A percentile compares a stretch with the other conserved stretches of the same genome.
Conservation (phyloP, 164 flowering plant genomes). For the grape (Vitis vinifera) region DNA sequence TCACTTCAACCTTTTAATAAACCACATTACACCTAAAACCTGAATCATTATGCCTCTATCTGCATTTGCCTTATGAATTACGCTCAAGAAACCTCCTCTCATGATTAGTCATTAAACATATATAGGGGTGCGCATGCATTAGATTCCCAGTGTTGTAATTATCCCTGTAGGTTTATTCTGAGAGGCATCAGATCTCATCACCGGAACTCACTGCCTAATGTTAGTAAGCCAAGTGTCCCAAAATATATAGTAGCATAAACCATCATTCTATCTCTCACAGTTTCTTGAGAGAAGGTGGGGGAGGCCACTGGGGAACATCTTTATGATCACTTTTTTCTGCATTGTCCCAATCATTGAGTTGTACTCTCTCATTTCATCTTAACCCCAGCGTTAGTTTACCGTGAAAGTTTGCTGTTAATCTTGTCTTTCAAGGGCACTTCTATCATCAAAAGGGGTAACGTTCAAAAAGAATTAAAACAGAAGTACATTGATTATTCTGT, state of each 20-base stretch:
- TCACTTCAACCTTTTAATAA: no score
- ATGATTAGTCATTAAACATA: background rate
- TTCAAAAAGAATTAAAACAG: background rate
- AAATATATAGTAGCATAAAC: background rate
- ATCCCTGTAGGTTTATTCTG: background rate
- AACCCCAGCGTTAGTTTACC: background rate
- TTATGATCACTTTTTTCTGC: background rate
- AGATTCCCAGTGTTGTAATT: background rate
- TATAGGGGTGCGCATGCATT: background rate
- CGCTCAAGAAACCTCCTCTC: background rate
- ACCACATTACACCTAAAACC: no score
- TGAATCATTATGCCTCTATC: background rate
- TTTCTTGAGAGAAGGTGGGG: background rate
- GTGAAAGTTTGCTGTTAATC: background rate
- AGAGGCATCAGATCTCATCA: background rate
- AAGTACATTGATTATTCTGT: no score
- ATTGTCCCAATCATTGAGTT: no score
- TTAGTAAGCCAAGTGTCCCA: background rate
- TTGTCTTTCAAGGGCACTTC: background rate
- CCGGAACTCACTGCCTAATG: background rate
- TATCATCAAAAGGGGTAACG: background rate
- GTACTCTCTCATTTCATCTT: no score
- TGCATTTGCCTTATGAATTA: background rate
- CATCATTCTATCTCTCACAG: background rate
- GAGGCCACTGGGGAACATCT: background rate